Evolutionary conservation across 2,329 filamentous ascomycete genomes (phyloP).

Genomic region (Ophiostoma tasmaniense): DNA sequence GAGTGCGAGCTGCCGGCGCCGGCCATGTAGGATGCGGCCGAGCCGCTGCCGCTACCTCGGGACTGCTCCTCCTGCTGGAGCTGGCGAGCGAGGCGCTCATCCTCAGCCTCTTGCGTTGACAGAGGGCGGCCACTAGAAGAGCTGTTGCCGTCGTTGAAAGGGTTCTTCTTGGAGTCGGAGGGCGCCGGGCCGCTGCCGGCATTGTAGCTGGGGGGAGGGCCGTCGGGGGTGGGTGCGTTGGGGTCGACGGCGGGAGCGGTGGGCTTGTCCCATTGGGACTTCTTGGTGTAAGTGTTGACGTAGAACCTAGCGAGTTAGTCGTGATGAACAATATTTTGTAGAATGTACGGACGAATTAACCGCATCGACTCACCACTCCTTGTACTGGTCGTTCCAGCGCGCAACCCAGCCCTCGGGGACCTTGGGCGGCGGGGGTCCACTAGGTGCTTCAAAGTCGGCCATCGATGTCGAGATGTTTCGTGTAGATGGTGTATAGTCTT

Average conservation of each 20-base stretch:
- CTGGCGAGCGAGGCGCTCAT: conserved; percentile 65
- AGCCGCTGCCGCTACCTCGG: conserved; percentile 30
- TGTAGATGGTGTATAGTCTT: neutral
- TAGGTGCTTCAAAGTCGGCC: conserved; percentile 46
- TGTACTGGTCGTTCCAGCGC: conserved; percentile 80
- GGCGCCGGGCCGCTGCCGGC: conserved; percentile 38
- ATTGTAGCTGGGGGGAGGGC: conserved; percentile 61
- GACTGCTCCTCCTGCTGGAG: conserved; percentile 79
- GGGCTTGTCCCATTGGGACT: conserved; percentile 85
- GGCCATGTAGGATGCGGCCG: conserved; percentile 30
- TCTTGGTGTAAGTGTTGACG: conserved; percentile 79
- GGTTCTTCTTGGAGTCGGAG: conserved; percentile 59
- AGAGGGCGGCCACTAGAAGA: conserved; percentile 30
- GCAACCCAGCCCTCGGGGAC: conserved; percentile 77
- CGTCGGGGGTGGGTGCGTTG: conserved; percentile 38
- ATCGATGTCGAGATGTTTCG: conserved; percentile 24
- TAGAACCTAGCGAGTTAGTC: conserved; percentile 59
- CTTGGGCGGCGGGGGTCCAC: conserved; percentile 48
- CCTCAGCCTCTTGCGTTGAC: conserved; percentile 44
- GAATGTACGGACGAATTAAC: conserved; percentile 11
- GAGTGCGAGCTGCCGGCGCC: conserved; percentile 14
- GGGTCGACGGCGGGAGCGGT: conserved; percentile 51
- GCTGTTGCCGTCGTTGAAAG: conserved; percentile 38
- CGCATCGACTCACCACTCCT: conserved; percentile 52
- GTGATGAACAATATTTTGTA: too few relatives aligned